Evolutionary conservation across 345 rosid species (phyloP).

Genomic region (Hibiscus mutabilis): DNA sequence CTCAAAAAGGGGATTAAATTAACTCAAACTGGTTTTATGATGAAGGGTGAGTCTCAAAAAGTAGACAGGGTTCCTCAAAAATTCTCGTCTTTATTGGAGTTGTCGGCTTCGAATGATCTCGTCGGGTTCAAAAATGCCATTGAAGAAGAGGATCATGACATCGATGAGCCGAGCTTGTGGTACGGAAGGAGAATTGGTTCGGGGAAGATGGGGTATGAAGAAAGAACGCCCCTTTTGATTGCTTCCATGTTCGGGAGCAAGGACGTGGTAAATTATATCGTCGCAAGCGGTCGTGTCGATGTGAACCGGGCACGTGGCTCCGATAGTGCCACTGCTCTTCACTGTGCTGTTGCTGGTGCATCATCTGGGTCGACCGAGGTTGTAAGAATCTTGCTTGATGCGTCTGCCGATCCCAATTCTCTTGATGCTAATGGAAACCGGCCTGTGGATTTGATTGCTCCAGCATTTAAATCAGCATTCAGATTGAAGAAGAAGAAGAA

Average conservation of each 20-base stretch:
- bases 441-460: constrained; percentile 50
- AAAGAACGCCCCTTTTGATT: constrained; percentile 81
- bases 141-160: constrained; percentile 44
- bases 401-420: constrained; percentile 51
- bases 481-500: constrained; percentile 43
- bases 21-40: constrained; percentile 16
- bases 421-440: constrained; percentile 53
- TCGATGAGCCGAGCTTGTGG: constrained; percentile 64
- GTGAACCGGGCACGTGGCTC: constrained; percentile 59
- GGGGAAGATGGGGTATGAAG: constrained; percentile 56
- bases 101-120: constrained; percentile 68
- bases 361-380: constrained; percentile 48
- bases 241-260: constrained; percentile 82
- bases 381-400: constrained; percentile 52
- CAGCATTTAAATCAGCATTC: constrained; percentile 30
- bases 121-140: constrained; percentile 44
- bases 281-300: constrained; percentile 43
- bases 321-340: constrained; percentile 75
- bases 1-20: constrained; percentile 28
- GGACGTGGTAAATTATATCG: constrained; percentile 48
- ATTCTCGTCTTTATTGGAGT: constrained; percentile 52
- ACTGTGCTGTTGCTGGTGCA: constrained; percentile 75
- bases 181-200: constrained; percentile 63
- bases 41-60: constrained; percentile 33
- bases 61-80: constrained; percentile 25